Evolutionary conservation across 2,329 filamentous ascomycete species (phyloP), one percentile per base, ranked within the genome.

Genomic region (Capronia epimyces): DNA sequence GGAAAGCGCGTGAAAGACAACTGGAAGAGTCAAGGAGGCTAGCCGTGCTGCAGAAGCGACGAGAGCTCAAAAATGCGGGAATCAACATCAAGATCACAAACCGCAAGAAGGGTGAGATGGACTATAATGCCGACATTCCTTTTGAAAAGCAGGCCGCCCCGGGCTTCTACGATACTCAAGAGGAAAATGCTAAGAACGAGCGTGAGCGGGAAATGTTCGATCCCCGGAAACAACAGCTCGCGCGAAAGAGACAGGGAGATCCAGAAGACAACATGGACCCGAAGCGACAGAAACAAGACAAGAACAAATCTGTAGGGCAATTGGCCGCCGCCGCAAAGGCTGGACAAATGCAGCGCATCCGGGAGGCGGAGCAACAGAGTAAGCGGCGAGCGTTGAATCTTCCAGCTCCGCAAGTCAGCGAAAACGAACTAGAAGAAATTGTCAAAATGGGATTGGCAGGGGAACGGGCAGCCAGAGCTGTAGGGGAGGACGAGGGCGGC

Each of bases 51-150:
- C 93, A 97, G 73, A 98, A 98, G 75, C 83, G 93, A 32, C 82
- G 93, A 61, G 93, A 98, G 71, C 81, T 98, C 59, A 98, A 98
- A 74, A 94, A 90, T 66, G 89, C 93, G 1, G 93, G 93, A 42
- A 97, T 98, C 71, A 98, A 98, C 68, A 89, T 97, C 74, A 98
- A 97, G 71, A 84, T 97, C 50, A 83, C 83, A 2, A 93, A 86
- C 12, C 82, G 86, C 54, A 97, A 97, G 75, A 84, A 89, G 75
- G 93, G 93, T 0, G 86, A 97, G 73, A 98, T 98, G 89, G 93
- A 98, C 70, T 98, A 98, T 75, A 98, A 98, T 69, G 93, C 93
- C 62, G 93, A 98, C 63, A 95, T 98, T 59, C 93, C 93, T 0
- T 97, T 98, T 60, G 93, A 98, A 69, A 96, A 93, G 70, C 87